Evolutionary conservation across 768 basidiomycete genomes (phyloP).

Genomic region (Termitomyces sp.): DNA sequence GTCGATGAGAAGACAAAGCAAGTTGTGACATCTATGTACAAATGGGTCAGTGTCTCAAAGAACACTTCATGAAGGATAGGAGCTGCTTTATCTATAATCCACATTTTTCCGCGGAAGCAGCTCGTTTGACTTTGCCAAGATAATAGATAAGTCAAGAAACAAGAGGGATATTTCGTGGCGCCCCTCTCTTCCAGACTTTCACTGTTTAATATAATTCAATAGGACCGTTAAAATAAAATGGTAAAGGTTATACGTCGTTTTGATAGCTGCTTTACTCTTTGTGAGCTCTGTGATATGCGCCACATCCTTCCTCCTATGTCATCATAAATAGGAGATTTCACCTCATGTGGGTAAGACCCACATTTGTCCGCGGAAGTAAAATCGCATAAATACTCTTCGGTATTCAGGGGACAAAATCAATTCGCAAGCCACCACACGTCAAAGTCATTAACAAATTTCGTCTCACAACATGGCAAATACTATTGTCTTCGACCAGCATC

Average conservation of each 20-base stretch:
- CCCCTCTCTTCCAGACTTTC: background rate
- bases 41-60: no score
- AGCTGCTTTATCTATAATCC: background rate
- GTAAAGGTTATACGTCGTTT: background rate
- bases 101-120: background rate
- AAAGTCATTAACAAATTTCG: background rate
- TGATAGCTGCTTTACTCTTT: background rate
- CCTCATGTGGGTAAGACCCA: background rate
- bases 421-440: background rate
- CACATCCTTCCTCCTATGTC: background rate
- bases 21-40: no score
- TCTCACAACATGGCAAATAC: background rate
- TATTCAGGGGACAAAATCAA: background rate
- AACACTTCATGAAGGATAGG: background rate
- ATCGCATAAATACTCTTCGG: background rate
- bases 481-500: background rate
- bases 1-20: no score
- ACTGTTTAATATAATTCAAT: background rate
- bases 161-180: background rate
- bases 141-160: background rate
- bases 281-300: background rate
- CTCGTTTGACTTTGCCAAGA: background rate
- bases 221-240: background rate
- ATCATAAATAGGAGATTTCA: constrained; percentile 1
- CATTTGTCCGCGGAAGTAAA: background rate